phyloP scores from a whole-genome alignment of 768 basidiomycete genomes.

The Calocybe cyanea region DNA sequence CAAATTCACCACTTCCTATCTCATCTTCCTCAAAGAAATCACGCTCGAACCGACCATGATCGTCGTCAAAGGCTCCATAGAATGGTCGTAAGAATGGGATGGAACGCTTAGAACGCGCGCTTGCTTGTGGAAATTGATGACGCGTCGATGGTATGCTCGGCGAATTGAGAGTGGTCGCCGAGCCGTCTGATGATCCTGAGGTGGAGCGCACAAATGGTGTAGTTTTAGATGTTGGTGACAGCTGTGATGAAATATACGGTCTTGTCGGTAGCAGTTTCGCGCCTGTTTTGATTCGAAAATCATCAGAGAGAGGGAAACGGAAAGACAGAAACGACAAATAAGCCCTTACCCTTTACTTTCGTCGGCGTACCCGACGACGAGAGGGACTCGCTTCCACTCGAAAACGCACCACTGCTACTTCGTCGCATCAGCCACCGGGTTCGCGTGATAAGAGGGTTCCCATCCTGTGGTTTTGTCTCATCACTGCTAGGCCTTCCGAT shows the following conservation, averaged over 20 bases:
- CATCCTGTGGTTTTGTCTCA: constrained; percentile 22
- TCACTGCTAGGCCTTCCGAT: constrained; percentile 50
- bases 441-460: constrained; percentile 34
- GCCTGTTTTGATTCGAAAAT: constrained; percentile 3
- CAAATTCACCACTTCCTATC: constrained; percentile 91
- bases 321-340: too few species aligned
- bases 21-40: constrained; percentile 79
- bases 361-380: constrained; percentile 63
- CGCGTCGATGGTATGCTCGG: constrained; percentile 31
- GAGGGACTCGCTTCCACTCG: constrained; percentile 65
- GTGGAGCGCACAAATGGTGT: constrained; percentile 44
- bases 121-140: constrained; percentile 22
- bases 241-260: constrained; percentile 42
- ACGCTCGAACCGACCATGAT: constrained; percentile 69
- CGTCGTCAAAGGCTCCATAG: constrained; percentile 41
- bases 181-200: constrained; percentile 57
- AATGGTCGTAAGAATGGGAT: constrained; percentile 25
- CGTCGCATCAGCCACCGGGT: constrained; percentile 67
- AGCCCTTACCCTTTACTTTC: constrained; percentile 46
- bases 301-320: not conserved
- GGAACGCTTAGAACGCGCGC: constrained; percentile 9
- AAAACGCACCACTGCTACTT: constrained; percentile 80
- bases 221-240: constrained; percentile 43
- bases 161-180: constrained; percentile 41
- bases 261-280: constrained; percentile 41